Evolutionary conservation across 441 rosid genomes (phyloP).

Genomic region (Gossypium trilobum): DNA sequence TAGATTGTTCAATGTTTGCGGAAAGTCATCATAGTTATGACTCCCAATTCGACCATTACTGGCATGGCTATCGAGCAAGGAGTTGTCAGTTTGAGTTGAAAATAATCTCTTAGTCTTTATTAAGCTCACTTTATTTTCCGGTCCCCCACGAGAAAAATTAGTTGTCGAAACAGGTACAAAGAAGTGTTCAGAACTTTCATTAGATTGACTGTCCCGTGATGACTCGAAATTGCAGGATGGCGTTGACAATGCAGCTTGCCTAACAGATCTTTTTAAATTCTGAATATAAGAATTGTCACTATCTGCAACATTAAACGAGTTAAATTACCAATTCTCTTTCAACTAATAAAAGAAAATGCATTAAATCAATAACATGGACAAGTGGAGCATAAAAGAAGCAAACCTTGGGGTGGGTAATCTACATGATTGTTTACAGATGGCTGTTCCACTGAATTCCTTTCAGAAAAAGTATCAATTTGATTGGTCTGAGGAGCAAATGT

Average conservation of each 20-base stretch:
- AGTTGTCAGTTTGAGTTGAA: slow-evolving; percentile 42
- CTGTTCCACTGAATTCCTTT: slow-evolving; percentile 51
- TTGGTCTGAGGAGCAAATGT: slow-evolving; percentile 42
- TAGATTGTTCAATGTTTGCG: slow-evolving; percentile 47
- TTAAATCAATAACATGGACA: slow-evolving; percentile 3
- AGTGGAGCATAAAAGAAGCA: slow-evolving; percentile 21
- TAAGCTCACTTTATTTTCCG: slow-evolving; percentile 42
- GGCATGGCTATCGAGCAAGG: slow-evolving; percentile 35
- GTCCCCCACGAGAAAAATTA: slow-evolving; percentile 46
- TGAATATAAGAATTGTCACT: slow-evolving; percentile 50
- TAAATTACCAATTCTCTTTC: neutral
- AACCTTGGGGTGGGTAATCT: slow-evolving; percentile 63
- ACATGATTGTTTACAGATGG: slow-evolving; percentile 37
- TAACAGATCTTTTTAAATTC: slow-evolving; percentile 80
- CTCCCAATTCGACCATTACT: slow-evolving; percentile 38
- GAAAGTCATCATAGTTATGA: slow-evolving; percentile 56
- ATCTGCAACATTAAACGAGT: slow-evolving; percentile 40
- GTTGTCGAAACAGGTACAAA: slow-evolving; percentile 66
- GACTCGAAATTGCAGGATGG: slow-evolving; percentile 60
- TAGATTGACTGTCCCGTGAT: slow-evolving; percentile 61
- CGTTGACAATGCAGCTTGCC: slow-evolving; percentile 73
- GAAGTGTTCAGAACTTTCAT: slow-evolving; percentile 78
- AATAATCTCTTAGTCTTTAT: slow-evolving; percentile 43
- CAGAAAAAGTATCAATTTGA: slow-evolving; percentile 57
- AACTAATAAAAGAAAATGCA: slow-evolving; percentile 11